Base-by-base conservation (phyloP, 2,329 filamentous ascomycete species). In the Lachnellula willkommii region DNA sequence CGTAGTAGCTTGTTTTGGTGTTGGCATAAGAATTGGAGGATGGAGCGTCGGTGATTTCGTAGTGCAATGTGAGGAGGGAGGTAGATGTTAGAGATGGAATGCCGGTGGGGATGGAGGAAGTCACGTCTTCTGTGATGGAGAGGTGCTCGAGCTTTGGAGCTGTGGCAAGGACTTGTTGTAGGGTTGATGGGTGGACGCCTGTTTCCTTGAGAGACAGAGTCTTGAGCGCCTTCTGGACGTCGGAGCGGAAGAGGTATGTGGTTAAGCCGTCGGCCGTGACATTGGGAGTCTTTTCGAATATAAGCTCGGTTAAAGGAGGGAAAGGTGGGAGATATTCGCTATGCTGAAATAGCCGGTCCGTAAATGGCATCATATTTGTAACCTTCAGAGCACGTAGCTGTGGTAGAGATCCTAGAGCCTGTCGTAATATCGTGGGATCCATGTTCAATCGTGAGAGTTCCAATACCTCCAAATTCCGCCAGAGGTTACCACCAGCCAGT, bases 301-400 rank as follows among this genome's bases (percentile, higher is more conserved):
- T 82, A 26, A 96, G 75, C 62, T 88, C 84, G 61, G 87, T 81
- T 17, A 96, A 73, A 0, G 89, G 77, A 0, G 91, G 91, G 57
- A 96, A 87, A 0, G 83, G 80, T 2, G 88, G 86, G 1, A 92
- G 73, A 46, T 82, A 78, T 14, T 86, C 79, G 55, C 81, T 82
- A 50, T 80, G 63, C 22, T 82, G 77, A 66, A 96, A 87, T n/a
- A 92, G 79, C 50, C 87, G 83, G 67, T 96, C 89, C 51, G 87
- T 85, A 58, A 96, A 78, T 71, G 82, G 84, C 9, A 78, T 76
- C 43, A 89, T 81, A 57, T 88, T 80, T 5, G 83, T 81, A 22
- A 96, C 77, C 61, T 89, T 92, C 51, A 96, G 76, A 14, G 91
- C 88, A 20, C 81, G 83, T 49, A 97, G 76, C 47, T 77, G 77